Conservation (phyloP, 2,329 filamentous ascomycete species). For the Aaosphaeria pasadenensis region DNA sequence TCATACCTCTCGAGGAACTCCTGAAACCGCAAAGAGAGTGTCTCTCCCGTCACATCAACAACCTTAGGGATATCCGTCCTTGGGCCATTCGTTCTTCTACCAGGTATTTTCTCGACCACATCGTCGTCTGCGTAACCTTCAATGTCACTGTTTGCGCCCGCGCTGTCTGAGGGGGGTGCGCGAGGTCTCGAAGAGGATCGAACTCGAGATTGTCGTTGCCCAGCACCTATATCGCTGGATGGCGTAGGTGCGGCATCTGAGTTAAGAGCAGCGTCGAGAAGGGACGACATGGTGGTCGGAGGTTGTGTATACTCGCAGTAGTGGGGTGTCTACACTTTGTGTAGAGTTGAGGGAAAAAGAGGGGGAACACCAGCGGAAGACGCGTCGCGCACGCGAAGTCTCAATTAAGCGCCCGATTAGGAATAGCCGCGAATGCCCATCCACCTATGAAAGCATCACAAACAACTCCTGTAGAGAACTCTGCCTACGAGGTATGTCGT, state of each 20-base stretch:
- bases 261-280: slow-evolving; percentile 49
- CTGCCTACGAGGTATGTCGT: too few species aligned
- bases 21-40: slow-evolving; percentile 74
- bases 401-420: too few species aligned
- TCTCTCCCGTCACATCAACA: slow-evolving; percentile 71
- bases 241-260: slow-evolving; percentile 45
- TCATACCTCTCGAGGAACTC: slow-evolving; percentile 73
- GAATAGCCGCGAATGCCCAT: too few species aligned
- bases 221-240: slow-evolving; percentile 29
- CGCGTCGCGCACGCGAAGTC: background rate
- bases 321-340: background rate
- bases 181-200: slow-evolving; percentile 55
- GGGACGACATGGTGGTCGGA: slow-evolving; percentile 47
- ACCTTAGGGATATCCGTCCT: slow-evolving; percentile 65
- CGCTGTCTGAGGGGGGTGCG: slow-evolving; percentile 51
- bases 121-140: slow-evolving; percentile 62
- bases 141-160: slow-evolving; percentile 53
- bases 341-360: slow-evolving; percentile 6
- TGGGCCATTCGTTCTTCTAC: slow-evolving; percentile 39
- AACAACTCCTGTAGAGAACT: too few species aligned
- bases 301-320: slow-evolving; percentile 5
- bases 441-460: too few species aligned
- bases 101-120: slow-evolving; percentile 49
- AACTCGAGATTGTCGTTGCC: slow-evolving; percentile 37
- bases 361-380: background rate